Conservation (phyloP, 352 stramenopile genomes). For the Pythium dissotocum region DNA sequence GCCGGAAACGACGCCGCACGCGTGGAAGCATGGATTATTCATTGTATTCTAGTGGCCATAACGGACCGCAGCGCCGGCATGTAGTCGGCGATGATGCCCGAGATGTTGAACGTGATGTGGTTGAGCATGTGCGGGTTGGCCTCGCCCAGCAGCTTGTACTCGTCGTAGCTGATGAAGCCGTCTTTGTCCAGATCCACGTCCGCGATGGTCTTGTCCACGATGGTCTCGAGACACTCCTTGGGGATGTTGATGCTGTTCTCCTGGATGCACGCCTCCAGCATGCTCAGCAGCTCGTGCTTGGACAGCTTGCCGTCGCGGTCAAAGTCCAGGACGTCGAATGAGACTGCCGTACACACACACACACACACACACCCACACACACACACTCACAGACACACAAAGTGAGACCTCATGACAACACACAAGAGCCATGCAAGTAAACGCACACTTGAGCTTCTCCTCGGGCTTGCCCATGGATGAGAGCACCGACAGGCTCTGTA, state of each 20-base stretch:
- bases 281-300: conserved; percentile 64
- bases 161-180: conserved; percentile 76
- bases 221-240: conserved; percentile 54
- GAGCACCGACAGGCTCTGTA: conserved; percentile 70
- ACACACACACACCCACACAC: no score
- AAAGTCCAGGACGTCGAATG: conserved; percentile 74
- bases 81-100: conserved; percentile 70
- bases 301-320: conserved; percentile 77
- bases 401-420: background rate
- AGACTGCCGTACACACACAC: conserved; percentile 39
- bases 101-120: conserved; percentile 83
- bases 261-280: conserved; percentile 71
- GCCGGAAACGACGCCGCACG: background rate
- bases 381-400: background rate
- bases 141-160: conserved; percentile 61
- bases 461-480: conserved; percentile 64
- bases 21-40: background rate
- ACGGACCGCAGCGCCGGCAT: conserved; percentile 68
- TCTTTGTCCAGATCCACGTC: conserved; percentile 68
- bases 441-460: conserved; percentile 77
- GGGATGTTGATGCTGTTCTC: conserved; percentile 82
- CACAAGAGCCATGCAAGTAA: conserved; percentile 3
- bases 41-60: conserved; percentile 33
- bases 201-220: conserved; percentile 71
- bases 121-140: conserved; percentile 77